Percentiles rank a stretch among this genome's conserved stretches.
Evolutionary conservation across 2,329 filamentous ascomycete genomes (phyloP).

Genomic region (Parastagonospora nodorum): DNA sequence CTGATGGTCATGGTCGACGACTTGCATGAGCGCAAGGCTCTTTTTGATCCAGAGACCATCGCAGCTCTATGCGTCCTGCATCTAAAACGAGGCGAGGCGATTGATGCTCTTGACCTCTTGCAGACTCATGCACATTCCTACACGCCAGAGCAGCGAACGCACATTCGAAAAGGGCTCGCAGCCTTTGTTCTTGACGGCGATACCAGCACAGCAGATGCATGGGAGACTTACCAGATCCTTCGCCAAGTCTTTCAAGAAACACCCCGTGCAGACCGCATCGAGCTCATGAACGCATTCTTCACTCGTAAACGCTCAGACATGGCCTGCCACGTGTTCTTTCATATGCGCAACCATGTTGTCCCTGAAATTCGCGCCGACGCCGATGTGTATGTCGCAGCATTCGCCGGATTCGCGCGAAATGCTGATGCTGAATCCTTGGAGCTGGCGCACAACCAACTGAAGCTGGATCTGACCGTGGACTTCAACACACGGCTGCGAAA

Average conservation of each 20-base stretch:
- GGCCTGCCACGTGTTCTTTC: slow-evolving; percentile 83
- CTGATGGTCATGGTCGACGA: slow-evolving; percentile 76
- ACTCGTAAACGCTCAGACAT: slow-evolving; percentile 78
- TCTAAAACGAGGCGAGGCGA: slow-evolving; percentile 74
- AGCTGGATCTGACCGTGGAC: slow-evolving; percentile 83
- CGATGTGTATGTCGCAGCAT: slow-evolving; percentile 77
- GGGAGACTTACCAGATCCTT: slow-evolving; percentile 66
- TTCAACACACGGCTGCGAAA: slow-evolving; percentile 79
- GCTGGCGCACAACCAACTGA: slow-evolving; percentile 89
- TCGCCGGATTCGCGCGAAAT: slow-evolving; percentile 72
- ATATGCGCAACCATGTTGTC: slow-evolving; percentile 83
- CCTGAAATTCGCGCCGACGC: slow-evolving; percentile 67
- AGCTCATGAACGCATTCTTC: slow-evolving; percentile 84
- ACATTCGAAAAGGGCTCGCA: slow-evolving; percentile 69
- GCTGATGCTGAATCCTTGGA: slow-evolving; percentile 68
- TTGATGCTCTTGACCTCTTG: slow-evolving; percentile 81
- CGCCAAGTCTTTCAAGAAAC: slow-evolving; percentile 66
- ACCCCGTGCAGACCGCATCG: slow-evolving; percentile 66
- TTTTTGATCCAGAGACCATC: slow-evolving; percentile 75
- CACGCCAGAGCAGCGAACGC: slow-evolving; percentile 69
- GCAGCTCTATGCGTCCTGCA: slow-evolving; percentile 74
- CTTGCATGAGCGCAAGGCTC: slow-evolving; percentile 70
- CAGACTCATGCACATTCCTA: slow-evolving; percentile 74
- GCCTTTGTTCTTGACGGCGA: slow-evolving; percentile 70
- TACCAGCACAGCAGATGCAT: slow-evolving; percentile 67